Conservation (phyloP, 108 stramenopile species). For the Pseudonitzschia delicatissima region DNA sequence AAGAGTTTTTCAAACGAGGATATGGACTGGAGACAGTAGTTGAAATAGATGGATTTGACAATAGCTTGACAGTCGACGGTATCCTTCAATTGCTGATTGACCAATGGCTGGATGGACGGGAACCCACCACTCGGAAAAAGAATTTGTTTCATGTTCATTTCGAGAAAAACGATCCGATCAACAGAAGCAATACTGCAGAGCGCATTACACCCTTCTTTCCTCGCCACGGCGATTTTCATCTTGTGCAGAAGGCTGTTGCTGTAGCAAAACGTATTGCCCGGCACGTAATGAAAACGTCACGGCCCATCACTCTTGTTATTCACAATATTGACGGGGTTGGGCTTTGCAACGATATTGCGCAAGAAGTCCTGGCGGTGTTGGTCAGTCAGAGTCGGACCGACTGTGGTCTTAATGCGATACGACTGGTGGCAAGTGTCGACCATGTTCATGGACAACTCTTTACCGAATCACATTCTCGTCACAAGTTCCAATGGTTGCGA, state of each 20-base stretch:
- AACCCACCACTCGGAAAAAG: constrained; percentile 20
- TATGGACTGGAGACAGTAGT: constrained; percentile 36
- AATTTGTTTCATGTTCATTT: constrained; percentile 11
- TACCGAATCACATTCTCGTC: constrained; percentile 39
- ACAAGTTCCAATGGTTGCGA: constrained; percentile 53
- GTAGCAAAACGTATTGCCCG: constrained; percentile 46
- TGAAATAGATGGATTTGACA: constrained; percentile 36
- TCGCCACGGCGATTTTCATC: constrained; percentile 7
- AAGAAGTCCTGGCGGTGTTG: constrained; percentile 62
- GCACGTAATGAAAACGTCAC: constrained; percentile 11
- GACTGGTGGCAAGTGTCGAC: constrained; percentile 72
- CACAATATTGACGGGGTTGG: constrained; percentile 73
- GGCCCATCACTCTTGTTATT: constrained; percentile 62
- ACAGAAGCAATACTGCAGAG: not conserved
- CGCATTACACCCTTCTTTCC: not conserved
- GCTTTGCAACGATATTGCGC: constrained; percentile 42
- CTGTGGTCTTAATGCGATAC: constrained; percentile 40
- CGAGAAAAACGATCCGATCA: not conserved
- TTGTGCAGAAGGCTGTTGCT: constrained; percentile 39
- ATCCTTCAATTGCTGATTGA: constrained; percentile 51
- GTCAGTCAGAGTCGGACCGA: constrained; percentile 42
- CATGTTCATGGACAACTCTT: constrained; percentile 62
- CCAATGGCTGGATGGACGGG: constrained; percentile 37
- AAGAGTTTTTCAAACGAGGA: constrained; percentile 47
- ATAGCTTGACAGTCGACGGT: constrained; percentile 38